Evolutionary conservation across 2,329 filamentous ascomycete genomes (phyloP).

Genomic region (Pseudogymnoascus sp.): DNA sequence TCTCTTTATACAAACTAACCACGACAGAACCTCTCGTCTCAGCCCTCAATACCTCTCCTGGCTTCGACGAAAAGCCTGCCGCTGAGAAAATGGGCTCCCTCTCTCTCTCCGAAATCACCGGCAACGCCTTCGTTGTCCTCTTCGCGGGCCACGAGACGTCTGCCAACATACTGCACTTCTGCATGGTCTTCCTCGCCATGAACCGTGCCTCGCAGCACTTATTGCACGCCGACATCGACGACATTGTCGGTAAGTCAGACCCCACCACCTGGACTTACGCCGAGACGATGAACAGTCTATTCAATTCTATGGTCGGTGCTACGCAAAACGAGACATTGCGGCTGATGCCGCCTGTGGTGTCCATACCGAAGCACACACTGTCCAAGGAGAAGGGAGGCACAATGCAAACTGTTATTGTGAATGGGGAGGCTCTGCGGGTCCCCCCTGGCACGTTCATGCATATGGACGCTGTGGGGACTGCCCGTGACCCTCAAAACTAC

Average conservation of each 20-base stretch:
- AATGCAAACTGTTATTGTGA: slow-evolving; percentile 16
- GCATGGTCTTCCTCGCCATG: slow-evolving; percentile 24
- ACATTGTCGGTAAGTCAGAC: slow-evolving; percentile 20
- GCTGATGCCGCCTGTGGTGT: slow-evolving; percentile 45
- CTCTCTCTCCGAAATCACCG: slow-evolving; percentile 22
- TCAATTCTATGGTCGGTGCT: slow-evolving; percentile 23
- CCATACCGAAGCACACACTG: slow-evolving; percentile 44
- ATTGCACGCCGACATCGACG: slow-evolving; percentile 25
- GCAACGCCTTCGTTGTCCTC: slow-evolving; percentile 28
- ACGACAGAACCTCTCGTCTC: slow-evolving; percentile 15
- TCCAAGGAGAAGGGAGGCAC: slow-evolving; percentile 20
- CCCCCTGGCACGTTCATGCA: slow-evolving; percentile 34
- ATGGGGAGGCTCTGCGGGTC: slow-evolving; percentile 14
- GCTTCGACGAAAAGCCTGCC: slow-evolving; percentile 11
- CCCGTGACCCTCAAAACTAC: slow-evolving; percentile 52
- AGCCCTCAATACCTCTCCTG: slow-evolving; percentile 9
- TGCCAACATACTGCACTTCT: slow-evolving; percentile 27
- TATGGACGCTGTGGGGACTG: slow-evolving; percentile 38
- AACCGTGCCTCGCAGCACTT: slow-evolving; percentile 13
- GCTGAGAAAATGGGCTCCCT: slow-evolving; percentile 16
- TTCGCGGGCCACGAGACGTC: slow-evolving; percentile 30
- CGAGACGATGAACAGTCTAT: slow-evolving; percentile 20
- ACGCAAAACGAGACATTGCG: slow-evolving; percentile 46
- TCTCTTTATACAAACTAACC: slow-evolving; percentile 4
- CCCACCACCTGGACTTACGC: slow-evolving; percentile 18